These are phyloP conservation scores for Leccinum subgranulosum DNA, from an alignment of 768 basidiomycete genomes.

Conservation along the genomic window DNA sequence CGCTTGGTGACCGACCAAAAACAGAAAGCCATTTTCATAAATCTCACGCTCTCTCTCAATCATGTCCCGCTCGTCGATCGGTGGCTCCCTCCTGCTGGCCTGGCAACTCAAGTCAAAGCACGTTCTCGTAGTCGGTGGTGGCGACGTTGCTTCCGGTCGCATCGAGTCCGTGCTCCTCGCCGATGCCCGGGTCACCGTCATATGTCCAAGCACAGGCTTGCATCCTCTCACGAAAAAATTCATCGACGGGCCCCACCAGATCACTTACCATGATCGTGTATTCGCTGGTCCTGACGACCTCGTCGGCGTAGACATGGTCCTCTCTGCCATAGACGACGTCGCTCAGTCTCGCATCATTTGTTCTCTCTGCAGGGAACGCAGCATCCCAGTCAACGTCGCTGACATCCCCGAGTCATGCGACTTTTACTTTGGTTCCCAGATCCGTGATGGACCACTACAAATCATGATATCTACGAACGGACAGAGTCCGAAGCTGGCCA, in stretches of 20 bases:
- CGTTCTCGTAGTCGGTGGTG: slow-evolving; percentile 92
- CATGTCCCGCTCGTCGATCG: slow-evolving; percentile 22
- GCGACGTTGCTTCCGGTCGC: slow-evolving; percentile 85
- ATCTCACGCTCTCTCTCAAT: slow-evolving; percentile 1
- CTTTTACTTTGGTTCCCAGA: slow-evolving; percentile 96
- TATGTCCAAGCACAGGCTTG: slow-evolving; percentile 69
- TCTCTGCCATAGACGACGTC: slow-evolving; percentile 90
- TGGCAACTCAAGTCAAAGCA: slow-evolving; percentile 86
- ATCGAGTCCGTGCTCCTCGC: slow-evolving; percentile 82
- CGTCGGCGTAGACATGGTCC: slow-evolving; percentile 74
- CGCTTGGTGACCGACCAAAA: slow-evolving; percentile 5
- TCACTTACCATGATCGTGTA: slow-evolving; percentile 68
- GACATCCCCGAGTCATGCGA: slow-evolving; percentile 96
- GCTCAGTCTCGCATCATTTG: slow-evolving; percentile 70
- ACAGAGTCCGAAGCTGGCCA: slow-evolving; percentile 86
- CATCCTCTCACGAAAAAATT: slow-evolving; percentile 54
- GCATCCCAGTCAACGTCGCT: slow-evolving; percentile 91
- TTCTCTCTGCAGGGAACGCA: slow-evolving; percentile 57
- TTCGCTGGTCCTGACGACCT: slow-evolving; percentile 69
- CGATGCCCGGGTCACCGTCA: slow-evolving; percentile 73
- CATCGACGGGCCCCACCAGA: slow-evolving; percentile 43
- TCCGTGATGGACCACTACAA: slow-evolving; percentile 87
- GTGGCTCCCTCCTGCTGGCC: slow-evolving; percentile 84
- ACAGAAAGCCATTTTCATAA: not conserved
- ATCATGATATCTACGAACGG: slow-evolving; percentile 97